Percentiles rank a stretch among this genome's conserved stretches.
phyloP scores from a whole-genome alignment of 2,329 filamentous ascomycete species.

The Fusarium concolor region DNA sequence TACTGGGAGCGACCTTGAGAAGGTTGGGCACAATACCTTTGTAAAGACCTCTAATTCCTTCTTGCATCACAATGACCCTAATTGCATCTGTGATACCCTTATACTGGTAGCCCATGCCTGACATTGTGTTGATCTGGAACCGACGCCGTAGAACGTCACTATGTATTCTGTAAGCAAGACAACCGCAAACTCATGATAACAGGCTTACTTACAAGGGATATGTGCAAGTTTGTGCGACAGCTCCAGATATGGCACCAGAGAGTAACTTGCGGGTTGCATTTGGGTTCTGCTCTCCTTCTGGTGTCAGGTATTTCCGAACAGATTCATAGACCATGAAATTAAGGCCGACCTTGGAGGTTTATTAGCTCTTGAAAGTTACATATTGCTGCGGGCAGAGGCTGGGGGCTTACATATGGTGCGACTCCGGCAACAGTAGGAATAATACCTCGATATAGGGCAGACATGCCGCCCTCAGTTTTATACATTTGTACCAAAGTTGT shows the following conservation, averaged over 20 bases:
- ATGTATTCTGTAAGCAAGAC: slow-evolving; percentile 9
- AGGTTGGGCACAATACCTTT: slow-evolving; percentile 97
- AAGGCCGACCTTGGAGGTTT: slow-evolving; percentile 76
- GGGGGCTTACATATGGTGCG: slow-evolving; percentile 81
- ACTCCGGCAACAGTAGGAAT: slow-evolving; percentile 94
- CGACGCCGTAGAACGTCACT: slow-evolving; percentile 92
- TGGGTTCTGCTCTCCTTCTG: slow-evolving; percentile 88
- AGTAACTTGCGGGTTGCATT: slow-evolving; percentile 82
- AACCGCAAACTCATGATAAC: slow-evolving; percentile 34
- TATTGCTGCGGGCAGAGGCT: neutral
- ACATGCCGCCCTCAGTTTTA: slow-evolving; percentile 85
- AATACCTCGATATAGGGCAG: slow-evolving; percentile 93
- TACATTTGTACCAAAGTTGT: slow-evolving; percentile 86
- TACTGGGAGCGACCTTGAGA: slow-evolving; percentile 96
- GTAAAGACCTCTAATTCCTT: slow-evolving; percentile 88
- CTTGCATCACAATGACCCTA: slow-evolving; percentile 81
- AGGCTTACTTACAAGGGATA: slow-evolving; percentile 85
- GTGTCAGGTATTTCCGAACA: slow-evolving; percentile 84
- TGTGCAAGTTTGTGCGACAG: slow-evolving; percentile 95
- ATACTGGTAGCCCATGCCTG: slow-evolving; percentile 96
- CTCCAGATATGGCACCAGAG: slow-evolving; percentile 94
- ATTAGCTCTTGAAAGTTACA: slow-evolving; percentile 8
- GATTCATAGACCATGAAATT: slow-evolving; percentile 99
- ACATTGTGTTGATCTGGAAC: slow-evolving; percentile 99
- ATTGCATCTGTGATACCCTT: slow-evolving; percentile 87